A percentile compares a stretch with the other conserved stretches of the same genome.
phyloP scores from a whole-genome alignment of 139 green algal species.

The Mychonastes homosphaera region DNA sequence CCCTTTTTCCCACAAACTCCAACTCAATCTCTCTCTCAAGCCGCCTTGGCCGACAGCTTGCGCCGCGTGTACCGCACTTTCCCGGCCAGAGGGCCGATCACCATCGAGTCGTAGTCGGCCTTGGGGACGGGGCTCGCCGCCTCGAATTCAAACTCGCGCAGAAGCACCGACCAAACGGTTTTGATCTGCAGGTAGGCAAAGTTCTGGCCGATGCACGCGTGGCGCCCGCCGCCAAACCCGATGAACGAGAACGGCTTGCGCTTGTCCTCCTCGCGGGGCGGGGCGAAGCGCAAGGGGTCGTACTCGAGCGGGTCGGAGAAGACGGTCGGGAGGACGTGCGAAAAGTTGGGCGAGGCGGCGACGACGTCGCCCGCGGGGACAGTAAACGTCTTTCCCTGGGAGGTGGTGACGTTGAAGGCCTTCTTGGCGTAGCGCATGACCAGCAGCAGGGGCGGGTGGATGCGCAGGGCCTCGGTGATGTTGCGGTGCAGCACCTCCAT shows the following conservation, averaged over 20 bases:
- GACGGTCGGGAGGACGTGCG: constrained; percentile 64
- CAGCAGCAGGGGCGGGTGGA: constrained; percentile 94
- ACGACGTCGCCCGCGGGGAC: constrained; percentile 87
- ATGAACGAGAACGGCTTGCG: constrained; percentile 72
- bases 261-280: constrained; percentile 77
- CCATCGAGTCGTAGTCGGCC: constrained; percentile 88
- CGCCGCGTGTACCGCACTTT: constrained; percentile 74
- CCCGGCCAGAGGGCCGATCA: constrained; percentile 76
- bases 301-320: constrained; percentile 70
- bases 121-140: constrained; percentile 72
- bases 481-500: constrained; percentile 85
- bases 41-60: constrained; percentile 17
- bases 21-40: background rate
- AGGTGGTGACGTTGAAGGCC: constrained; percentile 75
- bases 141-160: constrained; percentile 98
- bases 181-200: constrained; percentile 99
- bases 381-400: constrained; percentile 56
- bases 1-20: background rate
- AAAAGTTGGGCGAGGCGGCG: constrained; percentile 76
- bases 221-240: constrained; percentile 89
- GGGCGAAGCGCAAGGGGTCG: constrained; percentile 70
- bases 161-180: constrained; percentile 83
- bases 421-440: constrained; percentile 80
- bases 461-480: constrained; percentile 82
- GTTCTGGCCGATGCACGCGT: constrained; percentile 95